phyloP scores from a whole-genome alignment of 176 grass and related monocot genomes.

The Oryza australiensis region DNA sequence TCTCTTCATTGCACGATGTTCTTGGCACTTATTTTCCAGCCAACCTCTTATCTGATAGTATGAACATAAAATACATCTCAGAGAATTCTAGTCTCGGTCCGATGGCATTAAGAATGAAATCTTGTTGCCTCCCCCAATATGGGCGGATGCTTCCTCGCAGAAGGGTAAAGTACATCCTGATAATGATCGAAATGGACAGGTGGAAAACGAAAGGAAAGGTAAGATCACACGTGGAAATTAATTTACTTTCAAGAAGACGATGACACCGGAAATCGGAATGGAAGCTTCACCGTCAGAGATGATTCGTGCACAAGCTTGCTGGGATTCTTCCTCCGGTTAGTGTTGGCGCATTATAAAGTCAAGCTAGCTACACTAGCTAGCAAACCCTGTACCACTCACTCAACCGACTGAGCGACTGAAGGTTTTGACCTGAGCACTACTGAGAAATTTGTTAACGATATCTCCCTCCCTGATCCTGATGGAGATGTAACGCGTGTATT shows the following conservation, averaged over 20 bases:
- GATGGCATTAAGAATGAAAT: constrained; percentile 23
- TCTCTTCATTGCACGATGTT: not conserved
- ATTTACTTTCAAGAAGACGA: not conserved
- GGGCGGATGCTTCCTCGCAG: constrained; percentile 35
- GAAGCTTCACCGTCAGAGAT: constrained; percentile 25
- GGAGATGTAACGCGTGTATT: constrained; percentile 2
- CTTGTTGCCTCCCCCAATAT: constrained; percentile 13
- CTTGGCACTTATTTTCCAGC: constrained; percentile 8
- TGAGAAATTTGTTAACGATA: constrained; percentile 21
- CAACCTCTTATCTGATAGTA: not conserved
- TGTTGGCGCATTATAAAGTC: constrained; percentile 34
- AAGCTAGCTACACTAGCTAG: not conserved
- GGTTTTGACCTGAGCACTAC: constrained; percentile 43
- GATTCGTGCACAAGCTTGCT: not conserved
- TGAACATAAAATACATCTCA: not conserved
- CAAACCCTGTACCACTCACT: not conserved
- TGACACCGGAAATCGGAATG: not conserved
- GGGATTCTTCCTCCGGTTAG: not conserved
- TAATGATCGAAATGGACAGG: not conserved
- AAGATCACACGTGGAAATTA: not conserved
- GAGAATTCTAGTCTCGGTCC: constrained; percentile 6
- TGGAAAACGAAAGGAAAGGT: not conserved
- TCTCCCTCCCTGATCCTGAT: not conserved
- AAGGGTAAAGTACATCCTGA: constrained; percentile 8
- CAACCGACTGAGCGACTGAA: not conserved